Base-by-base conservation (phyloP, 306 rosid species). In the Astragalus glycyphyllos region DNA sequence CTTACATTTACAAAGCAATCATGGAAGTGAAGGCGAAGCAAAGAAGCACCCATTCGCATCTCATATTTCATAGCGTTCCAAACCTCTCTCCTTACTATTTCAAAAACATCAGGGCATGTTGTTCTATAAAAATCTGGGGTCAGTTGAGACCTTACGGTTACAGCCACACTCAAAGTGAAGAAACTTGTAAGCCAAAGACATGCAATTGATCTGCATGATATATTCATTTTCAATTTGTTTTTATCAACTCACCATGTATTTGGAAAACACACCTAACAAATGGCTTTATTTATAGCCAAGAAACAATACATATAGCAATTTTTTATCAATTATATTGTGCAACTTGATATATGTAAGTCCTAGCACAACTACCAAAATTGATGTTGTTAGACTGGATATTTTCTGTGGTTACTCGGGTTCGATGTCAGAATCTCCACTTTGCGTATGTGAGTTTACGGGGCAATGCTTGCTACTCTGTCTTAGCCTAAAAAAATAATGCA, bases 1-100 rank as follows among this genome's bases (percentile, higher is more conserved):
- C 86, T 81, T 62, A 90, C 97, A 16, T 84, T 86, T 34, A 90
- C 95, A 73, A 88, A 90, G 86, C 97, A 90, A 77, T 90, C 95
- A 50, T 90, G 97, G 3, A 66, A 66, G 29, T 66, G 71, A 66
- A 66, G 71, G 10, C 71, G 46, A 31, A 66, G 71, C 71, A 68
- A 37, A 2, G 97, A 90, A 63, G 90, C 95, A 7, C 86, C 96
- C 85, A 88, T 88, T 60, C 97, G 65, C 81, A 51, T 84, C 67
- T 90, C 95, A 7, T 8, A 55, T 71, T 61, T 74, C 35, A 90
- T 8, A 14, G 95, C 96, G 11, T 58, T 82, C 20, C 2, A 42
- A 38, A 88, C 84, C 72, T 77, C 90, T 57, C 8, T 74, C 23
- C 90, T 78, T 14, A 90, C 87, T 32, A 88, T 76, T 62, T 41